Conservation (phyloP, 2,329 filamentous ascomycete species). For the Scleromitrula shiraiana region DNA sequence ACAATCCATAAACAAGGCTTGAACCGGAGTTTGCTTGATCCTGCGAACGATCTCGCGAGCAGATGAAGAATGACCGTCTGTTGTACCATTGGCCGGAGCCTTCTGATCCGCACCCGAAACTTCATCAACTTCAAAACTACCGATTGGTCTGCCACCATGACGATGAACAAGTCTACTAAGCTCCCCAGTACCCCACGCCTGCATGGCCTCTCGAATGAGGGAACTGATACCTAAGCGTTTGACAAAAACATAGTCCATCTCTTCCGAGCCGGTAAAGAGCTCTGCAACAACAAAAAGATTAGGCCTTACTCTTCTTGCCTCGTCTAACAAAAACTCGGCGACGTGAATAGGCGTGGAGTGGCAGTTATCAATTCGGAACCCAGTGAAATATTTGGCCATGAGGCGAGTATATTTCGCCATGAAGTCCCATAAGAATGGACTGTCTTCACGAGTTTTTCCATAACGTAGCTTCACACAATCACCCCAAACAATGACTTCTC, state of each 20-base stretch:
- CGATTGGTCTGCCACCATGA: constrained; percentile 88
- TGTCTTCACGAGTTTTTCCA: constrained; percentile 71
- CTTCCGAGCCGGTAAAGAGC: constrained; percentile 89
- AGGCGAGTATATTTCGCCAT: constrained; percentile 90
- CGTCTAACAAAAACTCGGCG: constrained; percentile 88
- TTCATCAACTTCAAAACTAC: constrained; percentile 93
- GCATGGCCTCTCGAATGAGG: constrained; percentile 95
- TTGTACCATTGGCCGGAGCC: constrained; percentile 21
- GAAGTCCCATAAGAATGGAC: constrained; percentile 88
- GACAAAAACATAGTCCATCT: constrained; percentile 93
- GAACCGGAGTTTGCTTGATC: constrained; percentile 81
- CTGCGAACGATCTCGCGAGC: constrained; percentile 53
- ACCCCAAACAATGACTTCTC: constrained; percentile 96
- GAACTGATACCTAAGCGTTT: constrained; percentile 86
- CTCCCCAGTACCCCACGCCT: constrained; percentile 92
- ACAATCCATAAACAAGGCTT: constrained; percentile 97
- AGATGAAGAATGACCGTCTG: constrained; percentile 27
- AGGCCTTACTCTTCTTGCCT: constrained; percentile 80
- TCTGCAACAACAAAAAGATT: constrained; percentile 91
- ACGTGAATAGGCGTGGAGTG: constrained; percentile 94
- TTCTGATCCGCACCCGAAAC: constrained; percentile 54
- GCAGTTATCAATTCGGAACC: constrained; percentile 95
- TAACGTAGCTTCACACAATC: constrained; percentile 97
- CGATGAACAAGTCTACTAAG: constrained; percentile 87
- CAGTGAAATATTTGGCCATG: constrained; percentile 90